phyloP scores from a whole-genome alignment of 495 filamentous ascomycete genomes.

The Massariosphaeria phaeospora region DNA sequence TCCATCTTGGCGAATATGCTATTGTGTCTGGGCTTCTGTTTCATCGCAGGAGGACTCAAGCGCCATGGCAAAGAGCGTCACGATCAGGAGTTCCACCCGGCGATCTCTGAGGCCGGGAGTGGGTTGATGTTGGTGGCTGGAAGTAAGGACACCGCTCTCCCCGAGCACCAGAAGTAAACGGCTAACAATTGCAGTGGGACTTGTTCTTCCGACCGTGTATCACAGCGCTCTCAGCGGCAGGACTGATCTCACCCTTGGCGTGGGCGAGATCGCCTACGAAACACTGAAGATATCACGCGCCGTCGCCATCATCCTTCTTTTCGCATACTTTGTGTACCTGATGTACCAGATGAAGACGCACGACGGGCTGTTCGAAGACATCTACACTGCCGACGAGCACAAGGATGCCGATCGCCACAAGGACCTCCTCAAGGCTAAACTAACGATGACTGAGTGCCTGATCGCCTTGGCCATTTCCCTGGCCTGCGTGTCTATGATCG shows the following conservation, averaged over 20 bases:
- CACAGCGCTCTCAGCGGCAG: constrained; percentile 52
- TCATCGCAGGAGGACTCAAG: constrained; percentile 68
- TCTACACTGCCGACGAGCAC: constrained; percentile 66
- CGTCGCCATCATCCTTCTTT: constrained; percentile 69
- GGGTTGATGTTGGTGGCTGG: constrained; percentile 72
- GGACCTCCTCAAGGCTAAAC: constrained; percentile 60
- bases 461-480: constrained; percentile 64
- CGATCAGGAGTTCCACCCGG: constrained; percentile 62
- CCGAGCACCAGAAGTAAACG: neutral
- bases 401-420: constrained; percentile 64
- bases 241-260: constrained; percentile 26
- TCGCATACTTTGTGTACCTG: constrained; percentile 70
- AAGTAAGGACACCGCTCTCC: constrained; percentile 27
- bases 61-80: constrained; percentile 50
- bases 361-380: constrained; percentile 68
- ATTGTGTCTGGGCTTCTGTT: constrained; percentile 67
- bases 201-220: constrained; percentile 80
- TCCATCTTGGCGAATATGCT: constrained; percentile 73
- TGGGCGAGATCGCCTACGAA: constrained; percentile 41
- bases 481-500: constrained; percentile 70
- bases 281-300: constrained; percentile 67
- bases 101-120: constrained; percentile 74
- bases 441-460: constrained; percentile 72
- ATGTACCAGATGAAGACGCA: constrained; percentile 81
- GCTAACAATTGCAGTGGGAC: constrained; percentile 49